Conservation (phyloP, 78 protist genomes). For the Dictyostelium intermedium region DNA sequence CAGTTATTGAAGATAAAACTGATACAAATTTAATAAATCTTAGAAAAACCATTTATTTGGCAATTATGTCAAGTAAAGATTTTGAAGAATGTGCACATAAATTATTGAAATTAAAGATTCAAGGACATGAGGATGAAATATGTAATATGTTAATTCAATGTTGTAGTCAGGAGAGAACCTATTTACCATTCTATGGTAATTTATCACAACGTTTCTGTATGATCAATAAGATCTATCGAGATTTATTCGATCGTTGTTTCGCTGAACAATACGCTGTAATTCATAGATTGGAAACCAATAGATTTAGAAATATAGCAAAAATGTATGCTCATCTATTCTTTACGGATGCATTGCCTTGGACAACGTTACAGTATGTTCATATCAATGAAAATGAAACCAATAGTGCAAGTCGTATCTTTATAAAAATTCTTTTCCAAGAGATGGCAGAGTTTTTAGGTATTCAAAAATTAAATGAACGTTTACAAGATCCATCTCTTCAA, state of each 20-base stretch:
- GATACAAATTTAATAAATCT: conserved; percentile 85
- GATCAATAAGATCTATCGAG: conserved; percentile 86
- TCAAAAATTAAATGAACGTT: conserved; percentile 74
- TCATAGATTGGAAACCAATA: conserved; percentile 95
- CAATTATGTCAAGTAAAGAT: conserved; percentile 91
- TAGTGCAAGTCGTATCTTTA: conserved; percentile 95
- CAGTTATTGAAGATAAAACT: conserved; percentile 83
- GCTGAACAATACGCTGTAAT: conserved; percentile 86
- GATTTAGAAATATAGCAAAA: conserved; percentile 86
- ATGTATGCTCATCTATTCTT: conserved; percentile 87
- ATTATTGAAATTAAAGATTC: conserved; percentile 82
- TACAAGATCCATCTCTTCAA: conserved; percentile 83
- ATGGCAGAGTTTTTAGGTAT: conserved; percentile 94
- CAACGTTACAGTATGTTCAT: conserved; percentile 53
- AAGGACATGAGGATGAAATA: conserved; percentile 89
- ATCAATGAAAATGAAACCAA: conserved; percentile 94
- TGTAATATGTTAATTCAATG: conserved; percentile 96
- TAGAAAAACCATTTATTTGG: conserved; percentile 92
- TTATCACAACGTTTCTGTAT: conserved; percentile 92
- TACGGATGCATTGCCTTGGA: conserved; percentile 87
- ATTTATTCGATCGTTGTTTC: conserved; percentile 71
- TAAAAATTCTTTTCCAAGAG: conserved; percentile 95
- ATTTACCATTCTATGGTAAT: conserved; percentile 91
- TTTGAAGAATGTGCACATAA: conserved; percentile 98
- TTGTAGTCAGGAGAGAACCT: conserved; percentile 95